These are phyloP conservation scores for Paratinospora sagittata DNA, from an alignment of 164 flowering plant genomes.

Conservation along the genomic window DNA sequence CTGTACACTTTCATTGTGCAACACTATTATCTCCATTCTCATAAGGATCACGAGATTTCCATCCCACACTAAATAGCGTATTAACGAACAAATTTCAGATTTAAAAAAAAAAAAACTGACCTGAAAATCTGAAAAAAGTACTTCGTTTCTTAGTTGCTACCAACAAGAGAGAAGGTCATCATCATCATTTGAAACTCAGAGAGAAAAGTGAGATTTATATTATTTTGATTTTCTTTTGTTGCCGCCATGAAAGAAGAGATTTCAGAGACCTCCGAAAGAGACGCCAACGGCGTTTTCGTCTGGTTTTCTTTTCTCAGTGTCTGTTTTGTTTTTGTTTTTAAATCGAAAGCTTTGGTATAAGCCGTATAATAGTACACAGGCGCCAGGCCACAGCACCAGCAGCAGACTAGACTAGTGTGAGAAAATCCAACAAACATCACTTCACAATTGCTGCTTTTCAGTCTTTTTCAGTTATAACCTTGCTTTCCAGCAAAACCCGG, in stretches of 20 bases:
- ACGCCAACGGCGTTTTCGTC: not conserved
- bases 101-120: not conserved
- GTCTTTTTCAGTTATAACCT: not conserved
- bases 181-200: constrained; percentile 5
- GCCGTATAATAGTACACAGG: too few species aligned
- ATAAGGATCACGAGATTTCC: not conserved
- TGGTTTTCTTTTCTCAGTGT: not conserved
- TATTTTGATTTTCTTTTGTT: constrained; percentile 1
- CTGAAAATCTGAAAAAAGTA: not conserved
- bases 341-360: too few species aligned
- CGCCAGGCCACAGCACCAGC: too few species aligned
- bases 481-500: not conserved
- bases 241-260: constrained; percentile 1
- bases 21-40: not conserved
- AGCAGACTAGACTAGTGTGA: not conserved
- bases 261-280: not conserved
- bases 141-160: not conserved
- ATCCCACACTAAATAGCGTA: not conserved
- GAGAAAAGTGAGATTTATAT: not conserved
- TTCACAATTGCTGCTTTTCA: not conserved
- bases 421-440: not conserved
- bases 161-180: not conserved
- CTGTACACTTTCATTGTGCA: not conserved
- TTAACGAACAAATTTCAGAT: not conserved
- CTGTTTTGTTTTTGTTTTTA: not conserved